Conservation (phyloP, 129 eudicot species). For the Logfia minima region DNA sequence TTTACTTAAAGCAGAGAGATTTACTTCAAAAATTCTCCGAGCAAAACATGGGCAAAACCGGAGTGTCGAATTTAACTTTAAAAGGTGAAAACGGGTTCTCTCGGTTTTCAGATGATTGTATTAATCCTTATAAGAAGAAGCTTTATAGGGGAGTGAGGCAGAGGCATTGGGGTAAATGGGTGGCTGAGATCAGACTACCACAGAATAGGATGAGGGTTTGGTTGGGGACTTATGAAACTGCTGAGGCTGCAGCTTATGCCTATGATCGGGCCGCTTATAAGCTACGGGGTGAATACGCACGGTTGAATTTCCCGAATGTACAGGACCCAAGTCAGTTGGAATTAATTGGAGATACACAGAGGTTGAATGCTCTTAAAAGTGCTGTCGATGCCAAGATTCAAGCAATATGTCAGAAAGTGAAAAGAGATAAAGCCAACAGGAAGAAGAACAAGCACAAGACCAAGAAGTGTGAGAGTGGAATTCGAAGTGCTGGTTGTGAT, state of each 20-base stretch:
- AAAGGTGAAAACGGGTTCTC: constrained; percentile 22
- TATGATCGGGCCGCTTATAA: constrained; percentile 95
- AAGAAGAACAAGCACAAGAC: constrained; percentile 36
- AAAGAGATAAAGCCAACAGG: constrained; percentile 50
- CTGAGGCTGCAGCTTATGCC: constrained; percentile 95
- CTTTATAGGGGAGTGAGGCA: constrained; percentile 97
- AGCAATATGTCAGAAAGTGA: constrained; percentile 80
- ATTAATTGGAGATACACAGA: constrained; percentile 54
- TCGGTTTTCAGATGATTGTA: constrained; percentile 18
- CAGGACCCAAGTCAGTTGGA: constrained; percentile 65
- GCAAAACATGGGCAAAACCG: constrained; percentile 38
- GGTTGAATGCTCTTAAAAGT: constrained; percentile 49
- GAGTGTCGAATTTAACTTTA: background rate
- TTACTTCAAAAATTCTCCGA: constrained; percentile 58
- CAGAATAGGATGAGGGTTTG: constrained; percentile 90
- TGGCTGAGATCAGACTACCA: constrained; percentile 92
- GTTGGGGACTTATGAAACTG: constrained; percentile 93
- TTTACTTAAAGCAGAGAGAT: constrained; percentile 75
- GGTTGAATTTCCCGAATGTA: constrained; percentile 79
- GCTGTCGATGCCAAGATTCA: constrained; percentile 89
- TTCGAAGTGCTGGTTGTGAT: constrained; percentile 16
- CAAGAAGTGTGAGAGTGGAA: constrained; percentile 23
- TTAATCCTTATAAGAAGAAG: constrained; percentile 58
- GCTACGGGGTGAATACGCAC: constrained; percentile 92
- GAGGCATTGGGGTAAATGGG: constrained; percentile 99